Percentiles rank a stretch among this genome's conserved stretches.
Evolutionary conservation across 1,284 basidiomycete genomes (phyloP).

Genomic region (Meripilus lineatus): DNA sequence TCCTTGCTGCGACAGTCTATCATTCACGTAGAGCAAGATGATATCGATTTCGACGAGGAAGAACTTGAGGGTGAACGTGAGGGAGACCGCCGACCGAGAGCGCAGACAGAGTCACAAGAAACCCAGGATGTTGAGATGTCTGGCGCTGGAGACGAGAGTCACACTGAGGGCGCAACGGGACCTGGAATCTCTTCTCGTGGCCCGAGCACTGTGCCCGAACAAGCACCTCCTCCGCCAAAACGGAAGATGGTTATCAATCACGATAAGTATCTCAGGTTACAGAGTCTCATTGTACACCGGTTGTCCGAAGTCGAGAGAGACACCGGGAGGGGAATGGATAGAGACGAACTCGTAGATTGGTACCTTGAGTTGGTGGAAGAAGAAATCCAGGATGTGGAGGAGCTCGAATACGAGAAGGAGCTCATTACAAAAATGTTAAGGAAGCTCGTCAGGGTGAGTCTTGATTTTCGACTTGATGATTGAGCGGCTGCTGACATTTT

Average conservation of each 20-base stretch:
- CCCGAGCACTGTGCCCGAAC: constrained; percentile 25
- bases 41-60: constrained; percentile 96
- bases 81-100: constrained; percentile 26
- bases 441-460: constrained; percentile 83
- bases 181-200: constrained; percentile 30
- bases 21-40: constrained; percentile 99
- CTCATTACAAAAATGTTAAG: constrained; percentile 86
- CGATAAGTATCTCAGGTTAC: constrained; percentile 90
- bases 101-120: constrained; percentile 35
- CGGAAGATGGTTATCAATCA: constrained; percentile 90
- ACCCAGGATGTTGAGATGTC: constrained; percentile 65
- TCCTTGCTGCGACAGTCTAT: constrained; percentile 93
- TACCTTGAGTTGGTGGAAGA: constrained; percentile 89
- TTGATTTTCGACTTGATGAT: not conserved
- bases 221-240: constrained; percentile 40
- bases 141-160: constrained; percentile 47
- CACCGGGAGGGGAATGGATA: constrained; percentile 75
- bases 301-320: constrained; percentile 76
- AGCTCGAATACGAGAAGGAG: constrained; percentile 90
- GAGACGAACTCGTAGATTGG: constrained; percentile 93
- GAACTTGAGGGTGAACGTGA: constrained; percentile 60
- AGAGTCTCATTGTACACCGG: constrained; percentile 84
- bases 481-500: constrained; percentile 6
- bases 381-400: constrained; percentile 80
- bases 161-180: constrained; percentile 50